A percentile compares a stretch with the other conserved stretches of the same genome.
phyloP scores from a whole-genome alignment of 305 asterid species.

The Nicotiana rustica region DNA sequence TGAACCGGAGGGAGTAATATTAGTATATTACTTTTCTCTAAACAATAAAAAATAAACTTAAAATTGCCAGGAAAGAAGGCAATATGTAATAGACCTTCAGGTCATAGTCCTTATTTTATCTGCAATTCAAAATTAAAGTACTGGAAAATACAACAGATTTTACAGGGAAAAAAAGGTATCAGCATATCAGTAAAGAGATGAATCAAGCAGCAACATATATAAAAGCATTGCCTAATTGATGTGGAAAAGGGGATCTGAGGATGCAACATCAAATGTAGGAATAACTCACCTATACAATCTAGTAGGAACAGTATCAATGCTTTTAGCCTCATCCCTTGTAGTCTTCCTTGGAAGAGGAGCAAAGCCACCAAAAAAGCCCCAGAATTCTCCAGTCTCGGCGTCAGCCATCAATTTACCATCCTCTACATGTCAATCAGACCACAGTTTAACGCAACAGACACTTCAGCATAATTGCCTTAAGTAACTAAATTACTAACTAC shows the following conservation, averaged over 20 bases:
- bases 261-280: slow-evolving; percentile 19
- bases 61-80: neutral
- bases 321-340: slow-evolving; percentile 52
- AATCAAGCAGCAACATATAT: slow-evolving; percentile 27
- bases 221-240: slow-evolving; percentile 31
- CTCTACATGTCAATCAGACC: slow-evolving; percentile 59
- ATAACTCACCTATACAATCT: slow-evolving; percentile 76
- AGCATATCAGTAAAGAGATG: neutral
- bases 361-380: slow-evolving; percentile 98
- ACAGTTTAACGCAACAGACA: slow-evolving; percentile 37
- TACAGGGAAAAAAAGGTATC: neutral
- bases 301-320: slow-evolving; percentile 46
- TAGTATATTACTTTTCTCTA: neutral
- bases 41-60: neutral
- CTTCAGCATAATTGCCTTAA: slow-evolving; percentile 31
- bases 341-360: slow-evolving; percentile 98
- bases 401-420: slow-evolving; percentile 99
- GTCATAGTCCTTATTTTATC: neutral
- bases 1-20: too few relatives aligned
- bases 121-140: neutral
- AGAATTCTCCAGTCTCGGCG: slow-evolving; percentile 96
- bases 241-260: neutral
- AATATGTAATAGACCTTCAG: neutral
- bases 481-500: slow-evolving; percentile 39
- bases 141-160: neutral